Base-by-base conservation (phyloP, 164 flowering plant species). In the Brasenia schreberi region DNA sequence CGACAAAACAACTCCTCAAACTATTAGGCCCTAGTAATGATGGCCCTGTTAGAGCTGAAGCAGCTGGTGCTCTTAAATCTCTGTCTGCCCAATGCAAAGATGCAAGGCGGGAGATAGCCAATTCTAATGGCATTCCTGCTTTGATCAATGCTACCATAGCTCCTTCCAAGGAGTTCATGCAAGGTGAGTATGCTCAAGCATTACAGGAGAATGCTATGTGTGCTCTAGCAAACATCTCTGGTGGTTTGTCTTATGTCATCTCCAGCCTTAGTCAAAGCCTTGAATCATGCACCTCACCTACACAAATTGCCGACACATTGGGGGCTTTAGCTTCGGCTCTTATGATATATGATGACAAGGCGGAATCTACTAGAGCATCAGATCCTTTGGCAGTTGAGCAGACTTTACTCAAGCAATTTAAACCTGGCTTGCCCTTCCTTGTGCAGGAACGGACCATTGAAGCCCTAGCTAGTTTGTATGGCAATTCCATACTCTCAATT, bases 241-340 rank as follows among this genome's bases (percentile, higher is more conserved):
- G 99, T 75, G 99, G 99, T 53, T 80, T 95, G 77, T 88, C 99
- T 6, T 84, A 76, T 81, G 99, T 95, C 73, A 92, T 95, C 71
- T 82, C 94, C 64, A 95, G 99, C 78, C 97, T 95, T 73, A 97
- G 99, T 69, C 91, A 89, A 73, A 95, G 97, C 81, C 94, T 95
- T 74, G 92, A 89, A 71, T 88, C 97, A n/a, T 92, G 97, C 75
- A 71, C 83, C 42, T 89, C 97, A 61, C 84, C 96, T 68, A 85
- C 89, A 44, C 99, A 95, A 76, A 76, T 79, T 80, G 92, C 99
- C 62, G 99, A 95, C 70, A 95, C 99, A 27, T 68, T 95, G 62
- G 99, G 99, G 45, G 99, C 99, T 65, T 77, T 95, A 74, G 99
- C 99, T 69, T 95, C 99, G n/a, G 99, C 99, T 67, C 87, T 95